phyloP scores from a whole-genome alignment of 768 basidiomycete species.

The Mycena rosella region DNA sequence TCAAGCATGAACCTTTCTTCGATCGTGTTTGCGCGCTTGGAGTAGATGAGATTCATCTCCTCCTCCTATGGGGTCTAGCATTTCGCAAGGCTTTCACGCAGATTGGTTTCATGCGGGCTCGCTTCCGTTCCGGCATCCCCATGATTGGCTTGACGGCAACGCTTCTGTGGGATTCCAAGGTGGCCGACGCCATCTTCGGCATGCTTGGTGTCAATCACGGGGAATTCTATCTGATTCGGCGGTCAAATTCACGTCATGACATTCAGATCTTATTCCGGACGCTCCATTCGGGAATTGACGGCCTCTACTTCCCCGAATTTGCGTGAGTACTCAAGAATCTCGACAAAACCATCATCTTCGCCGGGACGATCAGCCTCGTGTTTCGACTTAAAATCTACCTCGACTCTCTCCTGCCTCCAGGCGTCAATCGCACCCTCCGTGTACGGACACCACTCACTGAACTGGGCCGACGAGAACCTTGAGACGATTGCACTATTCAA shows the following conservation, averaged over 20 bases:
- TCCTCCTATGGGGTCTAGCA: constrained; percentile 40
- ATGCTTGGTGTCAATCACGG: constrained; percentile 41
- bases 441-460: constrained; percentile 4
- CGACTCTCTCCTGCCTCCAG: not conserved
- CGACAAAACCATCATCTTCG: constrained; percentile 1
- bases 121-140: constrained; percentile 31
- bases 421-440: not conserved
- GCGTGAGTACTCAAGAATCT: constrained; percentile 40
- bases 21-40: too few relatives aligned
- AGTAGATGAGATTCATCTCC: too few relatives aligned
- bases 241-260: constrained; percentile 42
- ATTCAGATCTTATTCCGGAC: constrained; percentile 42
- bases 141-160: constrained; percentile 40
- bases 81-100: constrained; percentile 42
- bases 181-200: constrained; percentile 31
- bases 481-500: not conserved
- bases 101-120: constrained; percentile 37
- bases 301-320: constrained; percentile 40
- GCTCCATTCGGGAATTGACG: constrained; percentile 33
- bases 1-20: too few relatives aligned
- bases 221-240: constrained; percentile 38
- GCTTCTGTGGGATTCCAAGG: constrained; percentile 30
- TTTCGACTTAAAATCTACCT: not conserved
- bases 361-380: not conserved
- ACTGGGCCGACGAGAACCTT: constrained; percentile 5